Evolutionary conservation across 192 early-diverging fungal genomes (phyloP), one percentile per base, ranked within the genome.

Genomic region (Pilaira anomala): DNA sequence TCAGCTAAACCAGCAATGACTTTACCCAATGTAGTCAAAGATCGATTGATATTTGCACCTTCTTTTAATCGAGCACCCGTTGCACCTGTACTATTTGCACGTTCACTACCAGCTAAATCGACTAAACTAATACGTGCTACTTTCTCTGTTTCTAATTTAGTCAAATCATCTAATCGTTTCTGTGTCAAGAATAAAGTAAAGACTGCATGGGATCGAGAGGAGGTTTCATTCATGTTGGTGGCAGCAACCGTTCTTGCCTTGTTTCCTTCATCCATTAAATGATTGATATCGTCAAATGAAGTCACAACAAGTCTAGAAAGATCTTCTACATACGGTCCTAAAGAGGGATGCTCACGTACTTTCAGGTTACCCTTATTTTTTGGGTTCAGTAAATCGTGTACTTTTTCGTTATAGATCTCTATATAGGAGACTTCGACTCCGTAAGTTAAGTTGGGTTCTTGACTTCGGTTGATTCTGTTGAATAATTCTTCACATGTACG

Each of bases 41-140:
- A 93, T 67, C 91, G 90, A 77, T 98, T 98, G 80, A 98, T 98
- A 48, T 92, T 93, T 12, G 91, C 92, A 24, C 93, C 95, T 76
- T 98, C 95, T 63, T 91, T 92, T 9, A 96, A 69, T 9, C 94
- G 82, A 49, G 74, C 69, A 2, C 95, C 95, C 0, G 91, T 91
- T 0, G 91, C 91, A 62, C 88, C 88, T 5, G 95, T 94, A 30
- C 87, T 72, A 65, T 89, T 87, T 2, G 93, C 92, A 18, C 95
- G 85, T 73, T 98, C 95, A 77, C 88, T 91, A 63, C 95, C 95
- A 2, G 95, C 95, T 53, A 97, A 79, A 82, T 97, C 95, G 0
- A 97, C 93, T 53, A 97, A 68, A 71, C 88, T 87, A 51, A 88
- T 88, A n/a, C 90, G 78, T 61, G 91, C 83, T 19, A 90, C 85